Evolutionary conservation across 805 yeast species (phyloP), one percentile per base, ranked within the genome.

Genomic region (Wickerhamiella bombiphila): DNA sequence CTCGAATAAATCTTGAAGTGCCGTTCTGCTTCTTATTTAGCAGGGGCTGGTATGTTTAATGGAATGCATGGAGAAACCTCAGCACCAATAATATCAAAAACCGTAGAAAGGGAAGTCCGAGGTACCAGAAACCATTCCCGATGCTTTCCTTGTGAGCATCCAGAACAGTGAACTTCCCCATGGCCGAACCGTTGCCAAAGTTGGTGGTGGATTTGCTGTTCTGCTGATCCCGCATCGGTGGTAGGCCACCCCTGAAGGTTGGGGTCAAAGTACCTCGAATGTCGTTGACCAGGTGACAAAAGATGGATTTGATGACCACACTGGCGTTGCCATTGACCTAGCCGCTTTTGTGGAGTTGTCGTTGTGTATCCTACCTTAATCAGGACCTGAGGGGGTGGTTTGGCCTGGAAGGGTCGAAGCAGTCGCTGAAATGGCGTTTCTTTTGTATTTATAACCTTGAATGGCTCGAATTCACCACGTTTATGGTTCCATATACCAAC

Each of bases 301-400:
- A 49, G 42, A 32, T 26, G 25, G n/a, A 53, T 42, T 11, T 44
- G 42, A 26, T 52, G 57, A 17, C 43, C 42, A 39, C 59, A 55
- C 35, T 55, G 45, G 2, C 24, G 25, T 24, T 40, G 42, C 59
- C 59, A 55, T 34, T 54, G 53, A n/a, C 35, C 38, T n/a, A 55
- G 39, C 16, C 59, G 44, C 28, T 32, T 39, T 0, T 24, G 34
- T 3, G 59, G 59, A 1, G 44, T 41, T 21, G 42, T 42, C 14
- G 51, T 46, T 3, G 59, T 55, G 40, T 39, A 51, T 4, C 59
- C 59, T 4, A 55, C 54, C 36, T 55, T 55, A 33, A 55, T 42
- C 24, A 55, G 51, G 33, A 47, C 32, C 18, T 38, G 29, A 19
- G 32, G 40, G 3, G 37, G 34, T 22, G 36, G 29, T 20, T 22